Evolutionary conservation across 2,329 filamentous ascomycete genomes (phyloP).

Genomic region (Alternaria sp.): DNA sequence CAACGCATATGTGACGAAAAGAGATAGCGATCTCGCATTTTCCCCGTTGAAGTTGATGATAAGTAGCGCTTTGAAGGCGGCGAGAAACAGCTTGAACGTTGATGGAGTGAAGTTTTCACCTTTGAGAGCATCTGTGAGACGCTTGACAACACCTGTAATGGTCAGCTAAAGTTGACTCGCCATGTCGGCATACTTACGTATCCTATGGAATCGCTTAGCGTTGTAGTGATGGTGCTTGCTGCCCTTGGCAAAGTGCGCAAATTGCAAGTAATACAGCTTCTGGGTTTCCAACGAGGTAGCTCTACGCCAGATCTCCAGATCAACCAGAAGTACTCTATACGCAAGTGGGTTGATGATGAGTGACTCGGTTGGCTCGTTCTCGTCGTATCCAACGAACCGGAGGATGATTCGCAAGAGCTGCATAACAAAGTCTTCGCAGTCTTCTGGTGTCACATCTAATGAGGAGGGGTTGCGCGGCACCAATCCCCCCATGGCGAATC

Average conservation of each 20-base stretch:
- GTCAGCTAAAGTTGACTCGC: conserved; percentile 24
- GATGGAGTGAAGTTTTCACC: conserved; percentile 77
- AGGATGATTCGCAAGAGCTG: conserved; percentile 78
- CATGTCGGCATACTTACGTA: conserved; percentile 69
- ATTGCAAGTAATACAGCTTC: conserved; percentile 91
- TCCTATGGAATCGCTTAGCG: conserved; percentile 80
- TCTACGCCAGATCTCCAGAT: conserved; percentile 90
- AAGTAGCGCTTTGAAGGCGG: conserved; percentile 79
- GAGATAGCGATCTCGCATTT: conserved; percentile 81
- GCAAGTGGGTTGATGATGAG: conserved; percentile 96
- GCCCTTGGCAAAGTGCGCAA: conserved; percentile 82
- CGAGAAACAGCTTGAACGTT: conserved; percentile 76
- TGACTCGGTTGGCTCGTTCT: conserved; percentile 78
- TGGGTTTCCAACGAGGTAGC: conserved; percentile 75
- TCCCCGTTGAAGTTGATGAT: conserved; percentile 83
- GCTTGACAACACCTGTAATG: conserved; percentile 79
- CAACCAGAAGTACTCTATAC: conserved; percentile 88
- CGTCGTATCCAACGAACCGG: conserved; percentile 87
- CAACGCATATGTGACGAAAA: conserved; percentile 92
- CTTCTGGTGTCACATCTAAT: conserved; percentile 41
- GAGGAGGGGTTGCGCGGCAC: conserved; percentile 58
- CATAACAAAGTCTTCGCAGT: conserved; percentile 60
- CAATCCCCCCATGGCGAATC: conserved; percentile 53
- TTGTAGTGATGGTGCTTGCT: conserved; percentile 96
- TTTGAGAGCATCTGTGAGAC: conserved; percentile 88